Evolutionary conservation across 2,329 filamentous ascomycete genomes (phyloP).

Genomic region (Botrytis byssoidea): DNA sequence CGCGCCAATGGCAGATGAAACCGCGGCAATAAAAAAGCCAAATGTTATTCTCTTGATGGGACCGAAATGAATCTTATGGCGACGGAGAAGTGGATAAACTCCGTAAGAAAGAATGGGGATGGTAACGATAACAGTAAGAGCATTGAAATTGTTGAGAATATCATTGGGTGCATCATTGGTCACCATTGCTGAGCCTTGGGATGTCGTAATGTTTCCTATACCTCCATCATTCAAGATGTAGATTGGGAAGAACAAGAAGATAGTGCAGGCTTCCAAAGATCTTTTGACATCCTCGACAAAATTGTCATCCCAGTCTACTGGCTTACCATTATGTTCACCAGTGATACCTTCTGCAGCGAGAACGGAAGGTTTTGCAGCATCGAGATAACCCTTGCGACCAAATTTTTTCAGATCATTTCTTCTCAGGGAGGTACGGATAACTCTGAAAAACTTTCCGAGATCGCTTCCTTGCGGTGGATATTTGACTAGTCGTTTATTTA

Average conservation of each 20-base stretch:
- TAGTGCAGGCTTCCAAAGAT: constrained; percentile 65
- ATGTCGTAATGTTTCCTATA: constrained; percentile 49
- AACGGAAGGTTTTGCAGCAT: constrained; percentile 64
- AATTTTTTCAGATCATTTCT: constrained; percentile 61
- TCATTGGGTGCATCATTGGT: constrained; percentile 75
- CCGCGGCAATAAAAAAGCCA: constrained; percentile 64
- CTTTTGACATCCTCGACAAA: constrained; percentile 78
- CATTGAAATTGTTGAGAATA: constrained; percentile 72
- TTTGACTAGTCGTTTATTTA: constrained; percentile 42
- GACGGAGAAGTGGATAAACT: constrained; percentile 67
- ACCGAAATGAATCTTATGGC: constrained; percentile 61
- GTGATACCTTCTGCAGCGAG: constrained; percentile 54
- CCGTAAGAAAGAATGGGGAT: constrained; percentile 67
- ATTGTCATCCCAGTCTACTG: constrained; percentile 76
- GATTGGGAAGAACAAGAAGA: constrained; percentile 57
- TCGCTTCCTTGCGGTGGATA: constrained; percentile 48
- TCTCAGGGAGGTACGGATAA: constrained; percentile 44
- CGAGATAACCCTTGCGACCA: constrained; percentile 55
- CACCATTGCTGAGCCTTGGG: constrained; percentile 60
- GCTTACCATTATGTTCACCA: constrained; percentile 8
- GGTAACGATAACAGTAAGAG: constrained; percentile 71
- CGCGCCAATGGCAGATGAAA: constrained; percentile 57
- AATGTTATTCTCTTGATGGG: constrained; percentile 72
- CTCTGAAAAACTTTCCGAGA: constrained; percentile 45
- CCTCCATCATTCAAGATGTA: constrained; percentile 43